phyloP scores from a whole-genome alignment of 805 yeast species.

The Groenewaldozyma salmanticensis region DNA sequence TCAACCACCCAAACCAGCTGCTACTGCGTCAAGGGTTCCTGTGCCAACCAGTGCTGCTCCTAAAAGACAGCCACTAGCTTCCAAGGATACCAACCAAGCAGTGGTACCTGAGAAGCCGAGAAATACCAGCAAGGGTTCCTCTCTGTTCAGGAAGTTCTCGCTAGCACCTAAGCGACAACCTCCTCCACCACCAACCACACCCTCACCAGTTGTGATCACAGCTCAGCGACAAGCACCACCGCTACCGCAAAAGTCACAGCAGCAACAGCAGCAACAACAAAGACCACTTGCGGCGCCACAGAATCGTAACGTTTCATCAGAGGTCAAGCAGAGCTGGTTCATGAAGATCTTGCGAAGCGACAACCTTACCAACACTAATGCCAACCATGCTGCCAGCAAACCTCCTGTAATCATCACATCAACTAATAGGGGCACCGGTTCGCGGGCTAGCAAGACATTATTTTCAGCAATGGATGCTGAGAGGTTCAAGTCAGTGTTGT shows the following conservation, averaged over 20 bases:
- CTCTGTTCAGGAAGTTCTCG: conserved; percentile 11
- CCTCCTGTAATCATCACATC: conserved; percentile 3
- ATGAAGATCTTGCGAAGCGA: conserved; percentile 21
- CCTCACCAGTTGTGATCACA: not conserved
- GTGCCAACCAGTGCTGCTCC: no score
- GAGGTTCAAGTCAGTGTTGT: conserved; percentile 23
- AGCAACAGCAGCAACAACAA: conserved; percentile 1
- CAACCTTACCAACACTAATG: not conserved
- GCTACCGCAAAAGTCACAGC: not conserved
- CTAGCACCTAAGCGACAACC: conserved; percentile 14
- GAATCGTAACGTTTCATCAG: conserved; percentile 11
- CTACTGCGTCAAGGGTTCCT: no score
- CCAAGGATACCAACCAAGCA: no score
- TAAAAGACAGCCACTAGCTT: not conserved
- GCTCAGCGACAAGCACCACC: not conserved
- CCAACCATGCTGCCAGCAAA: no score
- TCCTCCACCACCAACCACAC: conserved; percentile 14
- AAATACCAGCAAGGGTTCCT: conserved; percentile 9
- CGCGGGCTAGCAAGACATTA: conserved; percentile 19
- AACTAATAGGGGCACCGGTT: conserved; percentile 1
- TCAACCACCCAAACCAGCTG: no score
- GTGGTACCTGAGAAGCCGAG: conserved; percentile 1
- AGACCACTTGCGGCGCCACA: not conserved
- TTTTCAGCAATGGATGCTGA: conserved; percentile 20
- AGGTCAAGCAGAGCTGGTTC: conserved; percentile 29